phyloP scores from a whole-genome alignment of 2,329 filamentous ascomycete species.

The Stemphylium lycopersici region DNA sequence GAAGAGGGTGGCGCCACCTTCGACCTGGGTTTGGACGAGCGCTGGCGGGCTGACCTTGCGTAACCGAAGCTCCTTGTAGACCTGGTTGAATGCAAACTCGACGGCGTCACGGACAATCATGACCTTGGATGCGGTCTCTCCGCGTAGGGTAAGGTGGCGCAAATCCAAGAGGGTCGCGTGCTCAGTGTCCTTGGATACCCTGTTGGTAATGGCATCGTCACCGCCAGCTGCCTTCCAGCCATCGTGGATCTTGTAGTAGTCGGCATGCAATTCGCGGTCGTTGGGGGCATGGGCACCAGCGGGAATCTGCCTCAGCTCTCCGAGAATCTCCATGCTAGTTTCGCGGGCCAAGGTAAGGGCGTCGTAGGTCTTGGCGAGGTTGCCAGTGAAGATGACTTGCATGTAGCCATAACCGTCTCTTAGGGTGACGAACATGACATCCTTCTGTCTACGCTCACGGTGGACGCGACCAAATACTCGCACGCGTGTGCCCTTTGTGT shows the following conservation, averaged over 20 bases:
- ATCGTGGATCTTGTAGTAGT: slow-evolving; percentile 77
- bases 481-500: slow-evolving; percentile 72
- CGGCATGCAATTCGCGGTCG: slow-evolving; percentile 85
- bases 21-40: slow-evolving; percentile 93
- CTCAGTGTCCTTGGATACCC: slow-evolving; percentile 71
- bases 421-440: slow-evolving; percentile 84
- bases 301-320: slow-evolving; percentile 83
- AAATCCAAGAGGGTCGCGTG: slow-evolving; percentile 78
- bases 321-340: slow-evolving; percentile 83
- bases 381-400: slow-evolving; percentile 81
- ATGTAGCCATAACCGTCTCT: slow-evolving; percentile 83
- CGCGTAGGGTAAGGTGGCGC: slow-evolving; percentile 82
- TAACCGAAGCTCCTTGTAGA: slow-evolving; percentile 77
- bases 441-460: slow-evolving; percentile 79
- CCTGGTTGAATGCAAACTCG: slow-evolving; percentile 78
- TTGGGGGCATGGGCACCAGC: slow-evolving; percentile 78
- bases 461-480: slow-evolving; percentile 84
- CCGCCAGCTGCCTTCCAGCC: slow-evolving; percentile 79
- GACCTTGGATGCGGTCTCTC: slow-evolving; percentile 81
- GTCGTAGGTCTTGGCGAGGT: slow-evolving; percentile 90
- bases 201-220: slow-evolving; percentile 90
- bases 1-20: slow-evolving; percentile 92
- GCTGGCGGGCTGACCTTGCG: slow-evolving; percentile 87
- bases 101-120: slow-evolving; percentile 86
- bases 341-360: slow-evolving; percentile 83